Base-by-base conservation (phyloP, 352 stramenopile genomes). In the Globisporangium viniferum region DNA sequence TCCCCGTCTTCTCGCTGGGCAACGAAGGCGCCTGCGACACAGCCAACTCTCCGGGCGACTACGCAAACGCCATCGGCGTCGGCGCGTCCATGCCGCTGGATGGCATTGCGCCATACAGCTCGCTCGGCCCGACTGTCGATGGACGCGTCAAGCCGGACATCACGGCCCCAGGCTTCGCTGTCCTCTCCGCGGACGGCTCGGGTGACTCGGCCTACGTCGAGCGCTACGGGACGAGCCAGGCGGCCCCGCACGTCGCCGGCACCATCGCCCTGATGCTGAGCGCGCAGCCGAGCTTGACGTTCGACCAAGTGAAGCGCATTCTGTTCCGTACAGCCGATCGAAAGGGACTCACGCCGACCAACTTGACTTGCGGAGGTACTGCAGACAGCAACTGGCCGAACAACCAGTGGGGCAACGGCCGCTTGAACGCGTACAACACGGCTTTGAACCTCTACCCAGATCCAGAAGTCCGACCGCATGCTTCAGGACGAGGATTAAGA, bases 351-450 rank as follows among this genome's bases (percentile, higher is more conserved):
- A 33, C 18, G 18, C 4, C 59, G 15, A 64, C 24, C 5, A 62
- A 62, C 44, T 72, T 70, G 44, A 73, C 59, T 24, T 84, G 74
- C 60, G 72, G 72, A 15, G 48, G 59, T 5, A 76, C 76, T 3
- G 35, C 33, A 5, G 73, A 75, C 59, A 31, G 12, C 3, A 59
- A 31, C n/a, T 76, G 68, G 65, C 77, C 75, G 4, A 84, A 82
- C 69, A 82, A 84, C 66, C 69, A 76, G 56, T 82, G 62, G 46
- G 77, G 74, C 51, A 59, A 77, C 51, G 66, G 66, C 9, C 66
- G 59, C 27, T 22, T 71, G 18, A 71, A 71, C 53, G 53, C 68
- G 3, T 10, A 64, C 66, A 71, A 59, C 66, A 59, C 59, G 51
- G 67, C 67, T 59, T 24, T 62, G 59, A 60, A 60, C 51, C 68